Evolutionary conservation across 768 basidiomycete genomes (phyloP), one percentile per base, ranked within the genome.

Genomic region (Rhizopogon sp.): DNA sequence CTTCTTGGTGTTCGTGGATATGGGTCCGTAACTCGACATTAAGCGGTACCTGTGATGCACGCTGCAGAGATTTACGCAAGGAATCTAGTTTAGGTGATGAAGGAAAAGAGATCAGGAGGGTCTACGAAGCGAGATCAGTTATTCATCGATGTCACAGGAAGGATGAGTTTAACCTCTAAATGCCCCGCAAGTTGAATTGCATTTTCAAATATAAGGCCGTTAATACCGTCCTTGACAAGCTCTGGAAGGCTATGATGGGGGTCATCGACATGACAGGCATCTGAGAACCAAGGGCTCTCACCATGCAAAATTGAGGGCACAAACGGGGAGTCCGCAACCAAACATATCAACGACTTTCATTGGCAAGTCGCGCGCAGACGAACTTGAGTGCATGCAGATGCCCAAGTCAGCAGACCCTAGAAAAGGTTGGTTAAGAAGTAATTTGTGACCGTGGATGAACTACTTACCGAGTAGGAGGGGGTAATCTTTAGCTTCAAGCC

Each of bases 261-360:
- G 33, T 55, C 43, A 52, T 52, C 33, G 50, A 44, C 45, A 54
- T 58, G 33, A 50, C 13, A 25, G 28, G n/a, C 6, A 8, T 20
- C 52, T 42, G 52, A 40, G n/a, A 20, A 47, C 29, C 14, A 55
- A 31, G 31, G 25, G 29, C 11, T 61, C 82, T n/a, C 58, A 95
- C 94, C 92, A 96, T 41, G 77, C 72, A 65, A 96, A 99, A 47
- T 85, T 78, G 3, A 93, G 77, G 0, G 97, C 95, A 58, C 95
- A 89, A 7, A 98, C 97, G 0, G 96, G 96, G 54, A 98, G 75
- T 5, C 88, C 88, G 62, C 95, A 98, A 4, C 97, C 97, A 73
- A 98, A 98, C 96, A 98, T 98, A 69, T 99, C 97, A 6, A 99
- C 93, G 5, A 99, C 85, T 70, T 99, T 99, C 97, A 99, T 99